Evolutionary conservation across 148 eudicot species (phyloP), one percentile per base, ranked within the genome.

Genomic region (Chenopodium formosanum): DNA sequence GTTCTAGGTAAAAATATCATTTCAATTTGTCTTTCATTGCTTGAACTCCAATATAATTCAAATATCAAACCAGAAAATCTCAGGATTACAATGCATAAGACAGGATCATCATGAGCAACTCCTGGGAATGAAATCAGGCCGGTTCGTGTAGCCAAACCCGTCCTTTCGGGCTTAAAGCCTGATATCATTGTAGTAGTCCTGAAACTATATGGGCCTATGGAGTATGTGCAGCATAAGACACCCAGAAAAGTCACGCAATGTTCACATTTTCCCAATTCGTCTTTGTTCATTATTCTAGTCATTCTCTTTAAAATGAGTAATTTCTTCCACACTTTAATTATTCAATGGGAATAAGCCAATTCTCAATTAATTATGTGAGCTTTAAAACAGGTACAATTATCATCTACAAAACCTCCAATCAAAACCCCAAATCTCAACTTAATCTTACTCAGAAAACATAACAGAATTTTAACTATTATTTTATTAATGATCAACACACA

Each of bases 381-480:
- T 72, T 72, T 14, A 46, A 72, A 72, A 72, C 46, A 69, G 46
- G 17, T 48, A 1, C 58, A 73, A 11, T 0, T 47, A 37, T 9
- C 76, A 73, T 14, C 58, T 48, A 0, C 76, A 73, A 60, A n/a
- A 71, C 2, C 4, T 70, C 40, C 76, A 34, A 56, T 71, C 34
- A 40, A 73, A 52, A 70, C 53, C 74, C 14, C 25, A 44, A 20
- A 25, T 67, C 4, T 66, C 70, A 66, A 44, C 22, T 4, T 20
- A 44, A 20, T 22, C 27, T 17, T 20, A 71, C 44, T 44, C 22
- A 44, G 74, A 47, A 8, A 9, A 53, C 23, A 48, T 16, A 32
- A 50, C 48, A 52, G 50, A 56, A 52, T 34, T 52, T 75, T 66
- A 75, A 50, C 48, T 17, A 75, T n/a, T n/a, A n/a, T n/a, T n/a